Evolutionary conservation across 805 yeast genomes (phyloP), one percentile per base, ranked within the genome.

Genomic region (Candida schatavii): DNA sequence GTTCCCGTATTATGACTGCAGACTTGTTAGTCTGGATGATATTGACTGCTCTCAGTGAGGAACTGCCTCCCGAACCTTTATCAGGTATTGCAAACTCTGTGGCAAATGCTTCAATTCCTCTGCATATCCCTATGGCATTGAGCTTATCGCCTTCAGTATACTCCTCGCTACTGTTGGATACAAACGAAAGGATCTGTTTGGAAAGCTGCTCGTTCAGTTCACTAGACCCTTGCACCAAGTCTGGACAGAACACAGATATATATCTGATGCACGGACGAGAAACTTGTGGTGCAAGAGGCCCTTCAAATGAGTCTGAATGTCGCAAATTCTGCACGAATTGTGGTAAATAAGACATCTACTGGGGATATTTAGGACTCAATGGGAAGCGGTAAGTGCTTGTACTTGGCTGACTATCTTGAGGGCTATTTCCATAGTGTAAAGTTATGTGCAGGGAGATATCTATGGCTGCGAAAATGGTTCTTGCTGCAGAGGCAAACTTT

Each of bases 41-140:
- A n/a, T 49, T 47, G 3, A 54, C 50, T 22, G 41, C 43, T 10
- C 42, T 35, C n/a, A n/a, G n/a, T 3, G 38, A 17, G 10, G 22
- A 14, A 13, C 38, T 30, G 11, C 11, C 11, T 7, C 27, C 11
- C 10, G 7, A 7, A 7, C 3, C 32, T 28, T 15, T 39, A 21
- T 17, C 41, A 22, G 23, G 7, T 0, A 38, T 15, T 14, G 46
- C 49, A 42, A 68, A 66, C 26, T 55, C 61, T 3, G 45, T 39
- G 6, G 58, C 56, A 35, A 70, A 52, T 19, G 67, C 57, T 34
- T 54, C 56, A 2, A 67, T 55, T 3, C 74, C 74, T 35, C 68
- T 57, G 7, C 67, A 49, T 14, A 70, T 45, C 0, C 75, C 74
- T 7, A 70, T 46, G 2, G 60, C 43, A 23, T 62, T 56, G 23